Evolutionary conservation across 78 protist genomes (phyloP).

Genomic region (Blattamonas nauphoetae): DNA sequence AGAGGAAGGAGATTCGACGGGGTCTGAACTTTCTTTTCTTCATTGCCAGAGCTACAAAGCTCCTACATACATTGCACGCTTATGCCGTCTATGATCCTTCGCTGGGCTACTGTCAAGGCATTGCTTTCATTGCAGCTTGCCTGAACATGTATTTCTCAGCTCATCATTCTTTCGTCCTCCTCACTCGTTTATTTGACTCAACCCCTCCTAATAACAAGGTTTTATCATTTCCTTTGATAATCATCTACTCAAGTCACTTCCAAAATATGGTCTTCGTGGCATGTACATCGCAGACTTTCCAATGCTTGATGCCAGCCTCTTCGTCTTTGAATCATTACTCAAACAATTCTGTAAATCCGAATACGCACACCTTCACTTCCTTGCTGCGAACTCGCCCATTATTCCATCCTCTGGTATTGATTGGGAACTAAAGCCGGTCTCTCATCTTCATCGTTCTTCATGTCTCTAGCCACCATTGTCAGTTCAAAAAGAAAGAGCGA

Average conservation of each 20-base stretch:
- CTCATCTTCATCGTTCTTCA: too few relatives aligned
- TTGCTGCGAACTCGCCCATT: not conserved
- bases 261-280: not conserved
- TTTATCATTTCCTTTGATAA: too few relatives aligned
- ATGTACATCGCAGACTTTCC: not conserved
- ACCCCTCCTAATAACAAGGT: too few relatives aligned
- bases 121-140: not conserved
- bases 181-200: not conserved
- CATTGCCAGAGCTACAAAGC: not conserved
- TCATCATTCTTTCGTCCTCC: not conserved
- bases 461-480: too few relatives aligned
- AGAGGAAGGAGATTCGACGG: not conserved
- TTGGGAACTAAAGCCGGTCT: too few relatives aligned
- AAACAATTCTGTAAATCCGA: not conserved
- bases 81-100: not conserved
- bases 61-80: not conserved
- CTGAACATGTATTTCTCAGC: not conserved
- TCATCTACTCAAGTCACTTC: too few relatives aligned
- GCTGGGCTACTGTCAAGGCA: not conserved
- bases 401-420: too few relatives aligned
- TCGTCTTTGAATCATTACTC: not conserved
- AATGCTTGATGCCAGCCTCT: not conserved
- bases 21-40: not conserved
- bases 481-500: too few relatives aligned
- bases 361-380: not conserved